Evolutionary conservation across 2,329 filamentous ascomycete species (phyloP).

Genomic region (Fusarium multiceps): DNA sequence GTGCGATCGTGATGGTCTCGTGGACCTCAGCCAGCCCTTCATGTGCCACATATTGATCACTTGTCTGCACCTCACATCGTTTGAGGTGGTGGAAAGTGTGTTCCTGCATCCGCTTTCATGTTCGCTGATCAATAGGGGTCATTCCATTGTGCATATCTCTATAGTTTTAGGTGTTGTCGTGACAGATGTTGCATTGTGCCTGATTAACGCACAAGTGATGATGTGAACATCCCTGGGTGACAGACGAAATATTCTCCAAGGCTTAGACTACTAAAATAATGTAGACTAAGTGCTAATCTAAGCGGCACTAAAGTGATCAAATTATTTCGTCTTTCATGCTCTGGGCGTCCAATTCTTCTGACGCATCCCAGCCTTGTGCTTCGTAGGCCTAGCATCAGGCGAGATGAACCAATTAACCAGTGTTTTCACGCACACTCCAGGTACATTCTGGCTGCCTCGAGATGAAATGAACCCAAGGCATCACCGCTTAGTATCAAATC

Average conservation of each 20-base stretch:
- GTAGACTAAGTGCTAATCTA: too few species aligned
- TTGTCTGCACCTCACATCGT: constrained; percentile 4
- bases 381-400: neutral
- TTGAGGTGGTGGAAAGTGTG: neutral
- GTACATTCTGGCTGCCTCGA: constrained; percentile 12
- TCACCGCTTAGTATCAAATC: constrained; percentile 15
- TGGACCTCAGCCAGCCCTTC: constrained; percentile 24
- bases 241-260: too few species aligned
- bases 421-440: neutral
- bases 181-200: constrained; percentile 33
- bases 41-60: constrained; percentile 38
- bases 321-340: too few species aligned
- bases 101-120: neutral
- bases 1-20: constrained; percentile 34
- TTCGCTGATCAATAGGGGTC: neutral
- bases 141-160: constrained; percentile 5
- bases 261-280: too few species aligned
- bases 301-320: too few species aligned
- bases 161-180: neutral
- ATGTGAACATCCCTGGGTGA: neutral
- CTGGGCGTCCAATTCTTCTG: too few species aligned
- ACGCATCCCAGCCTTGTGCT: neutral
- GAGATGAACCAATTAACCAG: constrained; percentile 11
- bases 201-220: constrained; percentile 35
- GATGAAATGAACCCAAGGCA: constrained; percentile 15